phyloP scores from a whole-genome alignment of 768 basidiomycete genomes.

The Suillus weaverae region DNA sequence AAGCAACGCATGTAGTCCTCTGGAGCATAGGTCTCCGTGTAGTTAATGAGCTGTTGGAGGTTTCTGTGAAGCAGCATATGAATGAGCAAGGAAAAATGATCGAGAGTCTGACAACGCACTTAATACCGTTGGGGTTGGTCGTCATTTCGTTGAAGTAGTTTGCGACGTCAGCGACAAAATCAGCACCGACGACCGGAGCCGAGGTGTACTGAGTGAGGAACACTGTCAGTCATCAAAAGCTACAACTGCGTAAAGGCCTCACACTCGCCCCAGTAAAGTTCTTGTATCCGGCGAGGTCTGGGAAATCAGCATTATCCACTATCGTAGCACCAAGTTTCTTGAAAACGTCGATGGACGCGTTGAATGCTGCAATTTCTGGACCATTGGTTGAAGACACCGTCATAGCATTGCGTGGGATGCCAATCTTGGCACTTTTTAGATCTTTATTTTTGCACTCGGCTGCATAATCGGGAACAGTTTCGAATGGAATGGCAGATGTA shows the following conservation, averaged over 20 bases:
- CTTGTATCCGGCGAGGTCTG: not conserved
- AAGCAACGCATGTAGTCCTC: not conserved
- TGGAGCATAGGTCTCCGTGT: not conserved
- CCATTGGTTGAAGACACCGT: not conserved
- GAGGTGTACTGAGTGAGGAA: not conserved
- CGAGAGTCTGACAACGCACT: not conserved
- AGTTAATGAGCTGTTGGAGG: not conserved
- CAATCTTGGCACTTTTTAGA: not conserved
- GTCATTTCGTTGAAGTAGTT: constrained; percentile 6
- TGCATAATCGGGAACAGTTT: not conserved
- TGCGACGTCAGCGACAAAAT: not conserved
- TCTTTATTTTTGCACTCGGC: not conserved
- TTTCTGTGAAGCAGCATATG: not conserved
- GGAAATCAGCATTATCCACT: constrained; percentile 3
- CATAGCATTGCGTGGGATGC: constrained; percentile 3
- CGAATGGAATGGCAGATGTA: constrained; percentile 5
- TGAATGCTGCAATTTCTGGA: constrained; percentile 1
- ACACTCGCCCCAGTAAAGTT: constrained; percentile 2
- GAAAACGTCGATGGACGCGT: not conserved
- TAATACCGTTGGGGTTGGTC: not conserved
- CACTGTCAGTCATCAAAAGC: not conserved
- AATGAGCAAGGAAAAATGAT: not conserved
- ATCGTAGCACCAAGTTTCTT: not conserved
- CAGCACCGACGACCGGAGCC: not conserved
- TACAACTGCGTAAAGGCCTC: not conserved